A percentile compares a stretch with the other conserved stretches of the same genome.
Conservation (phyloP, 1,284 basidiomycete genomes). For the Ustilago vetiveriae region DNA sequence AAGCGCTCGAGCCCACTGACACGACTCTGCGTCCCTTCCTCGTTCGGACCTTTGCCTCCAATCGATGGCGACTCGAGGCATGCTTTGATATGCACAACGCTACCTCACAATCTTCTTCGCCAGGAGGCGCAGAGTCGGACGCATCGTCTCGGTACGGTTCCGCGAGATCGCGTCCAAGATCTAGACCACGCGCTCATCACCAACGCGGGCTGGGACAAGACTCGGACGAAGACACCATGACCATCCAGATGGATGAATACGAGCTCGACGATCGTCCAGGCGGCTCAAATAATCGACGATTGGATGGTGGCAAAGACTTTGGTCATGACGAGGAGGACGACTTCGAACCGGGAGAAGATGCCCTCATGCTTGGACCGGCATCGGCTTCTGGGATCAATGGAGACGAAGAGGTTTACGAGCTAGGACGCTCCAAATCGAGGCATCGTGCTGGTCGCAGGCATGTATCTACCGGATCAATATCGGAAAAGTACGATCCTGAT, state of each 20-base stretch:
- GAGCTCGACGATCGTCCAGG: conserved; percentile 13
- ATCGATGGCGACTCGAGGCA: conserved; percentile 9
- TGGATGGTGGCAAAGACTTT: background rate
- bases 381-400: conserved; percentile 4
- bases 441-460: conserved; percentile 18
- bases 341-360: conserved; percentile 33
- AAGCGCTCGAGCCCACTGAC: no score
- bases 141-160: conserved; percentile 11
- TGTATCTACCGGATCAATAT: conserved; percentile 28
- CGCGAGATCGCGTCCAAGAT: conserved; percentile 21
- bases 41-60: no score
- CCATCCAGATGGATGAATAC: conserved; percentile 36
- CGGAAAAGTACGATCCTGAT: conserved; percentile 55
- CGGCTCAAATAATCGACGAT: conserved; percentile 9
- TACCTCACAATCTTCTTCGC: conserved; percentile 31
- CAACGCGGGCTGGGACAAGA: conserved; percentile 24
- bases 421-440: conserved; percentile 16
- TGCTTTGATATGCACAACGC: conserved; percentile 26
- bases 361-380: conserved; percentile 49
- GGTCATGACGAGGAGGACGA: conserved; percentile 23
- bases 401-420: conserved; percentile 35
- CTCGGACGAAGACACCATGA: conserved; percentile 39
- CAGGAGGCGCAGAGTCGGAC: conserved; percentile 35
- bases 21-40: no score
- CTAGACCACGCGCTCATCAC: conserved; percentile 12